Base-by-base conservation (phyloP, 2,329 filamentous ascomycete genomes). In the Neopestalotiopsis rosae region DNA sequence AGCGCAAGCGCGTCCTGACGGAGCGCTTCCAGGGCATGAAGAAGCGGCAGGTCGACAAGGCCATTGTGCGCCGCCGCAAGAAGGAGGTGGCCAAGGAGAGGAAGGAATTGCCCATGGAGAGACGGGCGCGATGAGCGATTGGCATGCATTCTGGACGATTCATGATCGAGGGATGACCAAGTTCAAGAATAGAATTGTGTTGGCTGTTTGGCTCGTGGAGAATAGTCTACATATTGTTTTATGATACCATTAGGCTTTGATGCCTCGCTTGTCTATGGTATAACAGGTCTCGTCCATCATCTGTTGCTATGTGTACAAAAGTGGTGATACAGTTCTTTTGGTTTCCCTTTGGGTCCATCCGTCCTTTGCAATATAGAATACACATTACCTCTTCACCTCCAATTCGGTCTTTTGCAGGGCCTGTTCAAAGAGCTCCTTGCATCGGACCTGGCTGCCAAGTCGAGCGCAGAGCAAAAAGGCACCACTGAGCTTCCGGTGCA, bases 401-500 rank as follows among this genome's bases (percentile, higher is more conserved):
- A 59, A 66, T 38, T 75, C 79, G 61, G 77, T 77, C 74, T 81
- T 82, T 66, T 72, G 74, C 58, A 89, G 71, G 45, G 83, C 91
- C 56, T 87, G 81, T 68, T 86, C 85, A 79, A 99, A 99, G 82
- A 99, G 82, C 69, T 92, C 90, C 71, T 92, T 89, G 75, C 95
- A 98, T 68, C 86, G 85, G 2, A 99, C 95, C 72, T 89, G 87
- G 79, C 94, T 97, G 3, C 94, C 94, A 69, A 99, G 79, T 72
- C 90, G 88, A 0, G 96, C 95, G 80, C 96, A 99, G 20, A 99
- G 85, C 76, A 99, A 81, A 78, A 99, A 99, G 0, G 96, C 97
- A 0, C 96, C 96, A 79, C 94, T 97, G 67, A 99, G 83, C 83
- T 99, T 99, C 70, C 96, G 89, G 81, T 99, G 96, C 76, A 99